Percentiles rank a stretch among this genome's conserved stretches.
These are phyloP conservation scores for Verticillium longisporum DNA, from an alignment of 2,329 filamentous ascomycete genomes.

Conservation along the genomic window DNA sequence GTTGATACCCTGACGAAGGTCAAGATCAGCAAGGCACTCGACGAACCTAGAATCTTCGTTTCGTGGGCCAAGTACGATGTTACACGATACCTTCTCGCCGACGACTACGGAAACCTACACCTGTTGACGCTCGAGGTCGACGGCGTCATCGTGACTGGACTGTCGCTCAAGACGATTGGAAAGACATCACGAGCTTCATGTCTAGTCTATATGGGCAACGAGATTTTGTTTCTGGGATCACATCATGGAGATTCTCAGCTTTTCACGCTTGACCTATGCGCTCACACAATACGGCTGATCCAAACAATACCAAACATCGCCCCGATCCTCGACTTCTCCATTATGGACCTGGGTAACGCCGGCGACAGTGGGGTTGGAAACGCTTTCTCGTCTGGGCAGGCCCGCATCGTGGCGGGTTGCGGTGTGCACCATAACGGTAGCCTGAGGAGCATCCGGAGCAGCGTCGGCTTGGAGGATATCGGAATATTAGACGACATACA, in stretches of 20 bases:
- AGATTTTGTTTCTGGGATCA: slow-evolving; percentile 78
- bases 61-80: slow-evolving; percentile 83
- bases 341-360: slow-evolving; percentile 93
- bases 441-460: slow-evolving; percentile 83
- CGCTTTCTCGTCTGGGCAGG: slow-evolving; percentile 91
- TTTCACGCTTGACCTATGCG: slow-evolving; percentile 46
- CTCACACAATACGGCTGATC: slow-evolving; percentile 51
- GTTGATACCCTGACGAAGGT: slow-evolving; percentile 71
- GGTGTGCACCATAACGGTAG: slow-evolving; percentile 86
- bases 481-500: slow-evolving; percentile 76
- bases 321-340: slow-evolving; percentile 84
- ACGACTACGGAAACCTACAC: slow-evolving; percentile 83
- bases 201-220: slow-evolving; percentile 69
- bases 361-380: slow-evolving; percentile 69
- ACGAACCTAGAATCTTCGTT: slow-evolving; percentile 79
- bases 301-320: slow-evolving; percentile 81
- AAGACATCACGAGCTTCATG: slow-evolving; percentile 67
- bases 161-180: slow-evolving; percentile 61
- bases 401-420: slow-evolving; percentile 86
- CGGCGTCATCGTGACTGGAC: slow-evolving; percentile 60
- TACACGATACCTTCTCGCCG: slow-evolving; percentile 77
- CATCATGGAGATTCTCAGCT: slow-evolving; percentile 91
- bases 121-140: slow-evolving; percentile 71
- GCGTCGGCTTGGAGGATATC: slow-evolving; percentile 83
- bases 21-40: slow-evolving; percentile 56